A percentile compares a stretch with the other conserved stretches of the same genome.
Conservation (phyloP, 2,329 filamentous ascomycete genomes). For the Trichoderma atrobrunneum region DNA sequence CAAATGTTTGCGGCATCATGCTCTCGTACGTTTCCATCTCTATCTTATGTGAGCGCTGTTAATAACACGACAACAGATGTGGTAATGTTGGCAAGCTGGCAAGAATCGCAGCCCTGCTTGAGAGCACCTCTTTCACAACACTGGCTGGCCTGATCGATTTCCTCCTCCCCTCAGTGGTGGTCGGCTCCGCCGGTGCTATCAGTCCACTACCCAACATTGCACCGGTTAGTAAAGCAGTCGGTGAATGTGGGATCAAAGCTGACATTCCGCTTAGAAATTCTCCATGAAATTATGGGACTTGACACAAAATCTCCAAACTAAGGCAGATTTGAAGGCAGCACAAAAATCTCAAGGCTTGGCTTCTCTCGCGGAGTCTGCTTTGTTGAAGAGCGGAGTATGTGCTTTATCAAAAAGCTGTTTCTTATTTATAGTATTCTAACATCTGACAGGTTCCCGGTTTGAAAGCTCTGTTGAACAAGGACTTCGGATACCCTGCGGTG, state of each 20-base stretch:
- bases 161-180: neutral
- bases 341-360: neutral
- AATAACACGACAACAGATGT: neutral
- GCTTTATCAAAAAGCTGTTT: too few species aligned
- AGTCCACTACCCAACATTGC: constrained; percentile 6
- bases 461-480: neutral
- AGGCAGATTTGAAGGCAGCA: neutral
- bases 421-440: neutral
- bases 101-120: neutral
- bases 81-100: neutral
- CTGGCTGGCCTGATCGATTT: constrained; percentile 3
- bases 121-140: neutral
- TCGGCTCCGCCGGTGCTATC: neutral
- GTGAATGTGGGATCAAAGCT: neutral
- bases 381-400: neutral
- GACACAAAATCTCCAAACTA: neutral
- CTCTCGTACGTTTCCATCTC: neutral
- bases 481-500: neutral
- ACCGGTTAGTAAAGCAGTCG: neutral
- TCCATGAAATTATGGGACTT: neutral
- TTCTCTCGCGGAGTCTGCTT: neutral
- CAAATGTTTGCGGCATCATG: neutral
- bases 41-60: neutral
- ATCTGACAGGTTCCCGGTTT: neutral
- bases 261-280: neutral